Base-by-base conservation (phyloP, 2,329 filamentous ascomycete genomes). In the Ophiostoma piceae region DNA sequence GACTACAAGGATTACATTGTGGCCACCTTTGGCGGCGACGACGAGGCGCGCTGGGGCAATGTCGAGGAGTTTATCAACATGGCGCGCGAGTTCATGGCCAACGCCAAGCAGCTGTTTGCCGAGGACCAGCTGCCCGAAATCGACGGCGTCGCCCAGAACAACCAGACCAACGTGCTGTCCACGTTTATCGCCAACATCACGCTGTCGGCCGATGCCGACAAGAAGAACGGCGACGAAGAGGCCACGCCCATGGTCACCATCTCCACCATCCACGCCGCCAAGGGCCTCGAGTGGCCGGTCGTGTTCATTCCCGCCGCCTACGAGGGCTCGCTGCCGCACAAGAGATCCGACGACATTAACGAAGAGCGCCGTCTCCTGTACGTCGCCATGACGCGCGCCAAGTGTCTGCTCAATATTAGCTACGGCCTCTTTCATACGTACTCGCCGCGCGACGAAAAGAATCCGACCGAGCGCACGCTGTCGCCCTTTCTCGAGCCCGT, bases 261-360 rank as follows among this genome's bases (percentile, higher is more conserved):
- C 32, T 97, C 93, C 6, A 99, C 94, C 0, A 97, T 99, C 12
- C 94, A 99, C 77, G 93, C 94, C 0, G 92, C 94, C 2, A 99
- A 99, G 79, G 94, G 94, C 2, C 83, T 99, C 0, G 94, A 99
- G 78, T 99, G 95, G 95, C 94, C 94, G 0, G 85, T 97, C 1
- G 92, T 98, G 0, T 98, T 98, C 77, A 88, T 98, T 19, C 94
- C 95, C 6, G 92, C 91, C 1, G 90, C 92, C 35, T 97, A 96
- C 76, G 88, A 93, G 66, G 95, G 94, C 0, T 94, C 90, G 1
- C 96, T 98, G 71, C 94, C 94, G 4, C 94, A 98, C 77, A 90
- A 89, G 1, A 86, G 94, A 74, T 87, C 93, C 1, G 94, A 97
- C 65, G 92, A 98, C 76, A 83, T 85, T 2, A 90, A 94, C 70